phyloP scores from a whole-genome alignment of 768 basidiomycete species.

The Peribolospora kevripleyi region DNA sequence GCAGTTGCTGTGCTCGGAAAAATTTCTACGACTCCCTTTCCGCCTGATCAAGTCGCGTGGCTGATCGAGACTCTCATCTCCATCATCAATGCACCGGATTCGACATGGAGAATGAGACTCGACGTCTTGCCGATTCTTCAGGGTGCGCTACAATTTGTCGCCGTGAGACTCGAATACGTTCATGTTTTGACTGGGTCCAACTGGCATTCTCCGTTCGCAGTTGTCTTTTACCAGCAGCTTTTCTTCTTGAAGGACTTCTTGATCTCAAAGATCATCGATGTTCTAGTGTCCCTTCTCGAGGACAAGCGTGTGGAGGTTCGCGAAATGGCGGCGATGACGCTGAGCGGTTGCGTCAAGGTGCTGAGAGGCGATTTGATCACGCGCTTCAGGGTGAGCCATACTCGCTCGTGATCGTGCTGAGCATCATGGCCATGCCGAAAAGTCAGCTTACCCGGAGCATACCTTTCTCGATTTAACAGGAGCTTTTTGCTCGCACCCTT shows the following conservation, averaged over 20 bases:
- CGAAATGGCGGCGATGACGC: conserved; percentile 15
- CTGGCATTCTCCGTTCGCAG: conserved; percentile 1
- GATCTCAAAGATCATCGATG: conserved; percentile 58
- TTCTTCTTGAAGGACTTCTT: conserved; percentile 53
- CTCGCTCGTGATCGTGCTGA: neutral
- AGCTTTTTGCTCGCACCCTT: conserved; percentile 54
- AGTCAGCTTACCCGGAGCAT: neutral
- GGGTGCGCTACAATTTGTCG: neutral
- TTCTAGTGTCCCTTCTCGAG: conserved; percentile 47
- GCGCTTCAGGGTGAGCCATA: conserved; percentile 16
- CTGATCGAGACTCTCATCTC: conserved; percentile 48
- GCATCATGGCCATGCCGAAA: neutral
- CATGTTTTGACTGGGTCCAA: neutral
- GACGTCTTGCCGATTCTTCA: conserved; percentile 57
- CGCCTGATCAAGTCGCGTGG: conserved; percentile 38
- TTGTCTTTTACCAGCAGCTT: conserved; percentile 43
- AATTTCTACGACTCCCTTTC: conserved; percentile 66
- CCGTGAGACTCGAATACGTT: neutral
- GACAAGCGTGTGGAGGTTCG: conserved; percentile 22
- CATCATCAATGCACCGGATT: conserved; percentile 41
- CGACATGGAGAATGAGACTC: conserved; percentile 65
- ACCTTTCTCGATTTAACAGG: conserved; percentile 21
- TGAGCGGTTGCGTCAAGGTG: conserved; percentile 24
- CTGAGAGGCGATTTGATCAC: conserved; percentile 23
- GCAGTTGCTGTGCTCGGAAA: conserved; percentile 49